Percentiles rank a stretch among this genome's conserved stretches.
phyloP scores from a whole-genome alignment of 2,329 filamentous ascomycete genomes.

The Diaporthe longicolla region DNA sequence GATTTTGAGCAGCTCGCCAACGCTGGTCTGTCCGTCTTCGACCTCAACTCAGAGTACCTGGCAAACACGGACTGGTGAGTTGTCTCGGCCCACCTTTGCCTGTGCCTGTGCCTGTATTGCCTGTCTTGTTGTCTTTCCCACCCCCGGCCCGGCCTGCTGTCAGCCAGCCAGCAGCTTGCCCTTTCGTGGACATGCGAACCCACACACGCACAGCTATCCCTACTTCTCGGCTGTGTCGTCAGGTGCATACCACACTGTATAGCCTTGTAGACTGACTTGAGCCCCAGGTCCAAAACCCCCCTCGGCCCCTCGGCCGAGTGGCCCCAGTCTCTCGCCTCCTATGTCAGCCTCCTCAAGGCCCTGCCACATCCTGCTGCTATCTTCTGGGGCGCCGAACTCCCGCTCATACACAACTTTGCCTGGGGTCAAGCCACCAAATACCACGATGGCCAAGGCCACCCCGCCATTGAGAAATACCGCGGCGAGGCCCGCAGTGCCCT shows the following conservation, averaged over 20 bases:
- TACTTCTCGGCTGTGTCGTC: not conserved
- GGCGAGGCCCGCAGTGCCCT: conserved; percentile 28
- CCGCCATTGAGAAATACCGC: not conserved
- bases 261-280: not conserved
- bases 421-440: conserved; percentile 7
- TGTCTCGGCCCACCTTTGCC: not conserved
- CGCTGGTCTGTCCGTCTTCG: conserved; percentile 33
- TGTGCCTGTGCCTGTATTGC: too few species aligned
- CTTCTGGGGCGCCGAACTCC: conserved; percentile 28
- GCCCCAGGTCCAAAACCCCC: conserved; percentile 10
- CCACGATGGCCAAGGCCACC: conserved; percentile 13
- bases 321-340: conserved; percentile 17
- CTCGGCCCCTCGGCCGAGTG: not conserved
- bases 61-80: conserved; percentile 26
- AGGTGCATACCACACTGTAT: too few species aligned
- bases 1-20: conserved; percentile 35
- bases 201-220: not conserved
- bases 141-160: too few species aligned
- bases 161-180: too few species aligned
- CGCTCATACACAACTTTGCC: conserved; percentile 23
- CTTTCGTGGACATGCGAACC: not conserved
- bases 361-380: conserved; percentile 31
- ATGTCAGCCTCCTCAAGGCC: conserved; percentile 25
- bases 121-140: too few species aligned
- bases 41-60: conserved; percentile 35